phyloP scores from a whole-genome alignment of 1,284 basidiomycete genomes.

The Neonothopanus nambi region DNA sequence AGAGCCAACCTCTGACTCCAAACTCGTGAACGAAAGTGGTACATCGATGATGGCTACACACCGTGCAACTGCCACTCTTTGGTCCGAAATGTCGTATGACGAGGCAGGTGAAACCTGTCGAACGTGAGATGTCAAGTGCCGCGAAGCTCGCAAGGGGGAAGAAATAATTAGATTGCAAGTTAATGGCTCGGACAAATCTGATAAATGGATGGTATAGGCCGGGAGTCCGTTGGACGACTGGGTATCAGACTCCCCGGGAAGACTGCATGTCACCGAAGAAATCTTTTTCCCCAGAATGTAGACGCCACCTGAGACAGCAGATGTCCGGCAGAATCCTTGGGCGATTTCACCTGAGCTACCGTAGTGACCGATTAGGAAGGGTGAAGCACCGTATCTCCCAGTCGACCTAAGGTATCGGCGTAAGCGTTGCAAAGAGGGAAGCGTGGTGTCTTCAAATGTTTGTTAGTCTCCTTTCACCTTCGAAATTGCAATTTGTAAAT shows the following conservation, averaged over 20 bases:
- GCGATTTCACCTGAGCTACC: constrained; percentile 91
- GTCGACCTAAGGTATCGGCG: constrained; percentile 75
- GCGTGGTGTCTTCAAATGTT: constrained; percentile 54
- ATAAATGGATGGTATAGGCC: constrained; percentile 52
- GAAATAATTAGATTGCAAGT: constrained; percentile 46
- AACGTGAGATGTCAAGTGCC: constrained; percentile 22
- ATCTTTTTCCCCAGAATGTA: constrained; percentile 80
- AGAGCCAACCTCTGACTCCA: constrained; percentile 21
- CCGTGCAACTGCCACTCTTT: constrained; percentile 43
- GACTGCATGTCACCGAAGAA: constrained; percentile 32
- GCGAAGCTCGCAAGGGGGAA: constrained; percentile 19
- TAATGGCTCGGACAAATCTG: constrained; percentile 60
- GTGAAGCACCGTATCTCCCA: constrained; percentile 87
- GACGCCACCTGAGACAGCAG: constrained; percentile 82
- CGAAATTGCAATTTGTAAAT: too few species aligned
- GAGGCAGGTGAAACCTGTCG: neutral
- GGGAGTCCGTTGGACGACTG: neutral
- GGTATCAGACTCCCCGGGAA: neutral
- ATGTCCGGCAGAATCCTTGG: constrained; percentile 89
- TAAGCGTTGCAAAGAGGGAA: constrained; percentile 66
- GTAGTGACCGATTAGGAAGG: constrained; percentile 94
- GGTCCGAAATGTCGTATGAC: constrained; percentile 14
- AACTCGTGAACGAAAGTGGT: constrained; percentile 38
- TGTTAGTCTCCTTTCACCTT: constrained; percentile 9
- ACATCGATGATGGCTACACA: constrained; percentile 70